These are phyloP conservation scores for Tolypocladium nubicola DNA, from an alignment of 2,329 filamentous ascomycete genomes.

Conservation along the genomic window DNA sequence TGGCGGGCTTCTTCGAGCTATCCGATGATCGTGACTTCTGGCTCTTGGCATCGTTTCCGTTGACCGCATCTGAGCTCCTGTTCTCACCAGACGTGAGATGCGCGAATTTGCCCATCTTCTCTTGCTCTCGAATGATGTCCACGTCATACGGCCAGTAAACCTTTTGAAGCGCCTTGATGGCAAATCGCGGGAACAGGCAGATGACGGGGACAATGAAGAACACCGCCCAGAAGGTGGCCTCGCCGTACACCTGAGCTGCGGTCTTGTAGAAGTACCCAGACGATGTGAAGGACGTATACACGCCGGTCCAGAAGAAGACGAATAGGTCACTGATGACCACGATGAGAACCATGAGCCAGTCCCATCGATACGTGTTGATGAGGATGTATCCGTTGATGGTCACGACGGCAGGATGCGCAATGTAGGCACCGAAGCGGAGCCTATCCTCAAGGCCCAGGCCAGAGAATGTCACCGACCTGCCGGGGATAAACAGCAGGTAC, in stretches of 20 bases:
- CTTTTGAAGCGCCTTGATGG: constrained; percentile 81
- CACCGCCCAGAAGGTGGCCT: constrained; percentile 79
- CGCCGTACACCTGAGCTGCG: constrained; percentile 66
- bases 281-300: constrained; percentile 53
- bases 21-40: constrained; percentile 47
- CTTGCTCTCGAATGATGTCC: constrained; percentile 91
- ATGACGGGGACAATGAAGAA: constrained; percentile 70
- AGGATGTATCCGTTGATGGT: constrained; percentile 92
- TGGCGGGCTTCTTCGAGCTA: constrained; percentile 39
- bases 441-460: constrained; percentile 72
- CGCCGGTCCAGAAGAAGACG: constrained; percentile 91
- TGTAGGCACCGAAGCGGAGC: constrained; percentile 74
- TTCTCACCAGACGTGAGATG: constrained; percentile 39
- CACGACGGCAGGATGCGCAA: constrained; percentile 73
- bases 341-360: constrained; percentile 86
- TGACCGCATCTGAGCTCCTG: constrained; percentile 23
- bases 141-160: constrained; percentile 88
- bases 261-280: constrained; percentile 59
- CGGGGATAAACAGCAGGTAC: constrained; percentile 65
- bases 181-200: constrained; percentile 79
- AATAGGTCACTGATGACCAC: constrained; percentile 73
- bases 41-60: constrained; percentile 21
- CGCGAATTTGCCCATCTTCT: constrained; percentile 71
- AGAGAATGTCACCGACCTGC: constrained; percentile 57
- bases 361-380: constrained; percentile 95